These are phyloP conservation scores for Chrysanthemum makinoi DNA, from an alignment of 129 eudicot genomes.

Conservation along the genomic window DNA sequence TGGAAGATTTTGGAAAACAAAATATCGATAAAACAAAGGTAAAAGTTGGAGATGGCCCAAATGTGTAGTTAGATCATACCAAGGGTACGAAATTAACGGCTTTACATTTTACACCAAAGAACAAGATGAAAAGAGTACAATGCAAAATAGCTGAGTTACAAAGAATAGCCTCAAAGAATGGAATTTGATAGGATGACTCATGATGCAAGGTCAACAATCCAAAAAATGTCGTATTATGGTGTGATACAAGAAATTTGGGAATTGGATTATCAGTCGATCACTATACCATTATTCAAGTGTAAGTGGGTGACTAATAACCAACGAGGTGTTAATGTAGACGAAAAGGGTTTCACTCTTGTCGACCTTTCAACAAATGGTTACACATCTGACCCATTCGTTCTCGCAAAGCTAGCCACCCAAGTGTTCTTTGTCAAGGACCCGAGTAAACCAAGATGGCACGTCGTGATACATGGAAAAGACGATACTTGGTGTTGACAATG, in stretches of 20 bases:
- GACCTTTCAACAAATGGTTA: neutral
- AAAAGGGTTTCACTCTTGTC: neutral
- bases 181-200: neutral
- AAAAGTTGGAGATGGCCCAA: neutral
- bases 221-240: neutral
- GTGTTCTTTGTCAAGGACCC: conserved; percentile 2
- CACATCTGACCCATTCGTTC: conserved; percentile 6
- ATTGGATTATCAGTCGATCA: neutral
- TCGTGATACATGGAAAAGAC: conserved; percentile 11
- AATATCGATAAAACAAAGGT: neutral
- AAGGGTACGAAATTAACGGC: neutral
- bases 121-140: conserved; percentile 1
- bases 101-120: neutral
- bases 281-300: neutral
- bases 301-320: neutral
- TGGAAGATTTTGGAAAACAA: neutral
- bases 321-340: conserved; percentile 3
- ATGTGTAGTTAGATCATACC: neutral
- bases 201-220: neutral
- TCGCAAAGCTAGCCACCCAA: conserved; percentile 2
- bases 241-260: neutral
- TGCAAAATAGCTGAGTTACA: conserved; percentile 8
- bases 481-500: conserved; percentile 16
- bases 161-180: neutral
- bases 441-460: neutral